Base-by-base conservation (phyloP, 78 protist genomes). In the Dictyostelium capitatum region DNA sequence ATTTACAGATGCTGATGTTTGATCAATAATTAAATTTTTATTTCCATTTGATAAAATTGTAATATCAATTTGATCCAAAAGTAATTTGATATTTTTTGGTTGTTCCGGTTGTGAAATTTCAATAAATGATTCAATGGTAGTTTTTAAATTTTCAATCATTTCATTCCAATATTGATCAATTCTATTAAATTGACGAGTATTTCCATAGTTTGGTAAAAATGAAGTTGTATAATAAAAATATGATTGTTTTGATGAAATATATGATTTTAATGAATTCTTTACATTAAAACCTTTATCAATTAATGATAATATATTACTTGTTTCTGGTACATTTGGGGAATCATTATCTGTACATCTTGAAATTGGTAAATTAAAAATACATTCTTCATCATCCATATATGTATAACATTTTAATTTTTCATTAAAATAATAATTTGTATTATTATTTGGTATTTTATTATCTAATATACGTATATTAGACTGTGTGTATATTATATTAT, bases 281-380 rank as follows among this genome's bases (percentile, higher is more conserved):
- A 73, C 10, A 11, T 32, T 73, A 0, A 30, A 11, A 43, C 79
- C 79, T 73, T 46, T 73, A 15, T 73, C 56, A 2, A 73, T 46
- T n/a, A 73, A 73, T 46, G 17, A 46, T 46, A 20, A 30, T 43
- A 46, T 46, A 0, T n/a, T 47, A 6, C 46, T 20, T 11, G 12
- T 30, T 19, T 73, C 56, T 3, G 79, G 46, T 17, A 73, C 0
- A 23, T 46, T 73, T 19, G 79, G 79, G 0, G 79, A 73, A n/a
- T 73, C 79, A 46, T 73, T 73, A 46, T 73, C 79, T 14, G 50
- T 30, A 73, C 79, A 73, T 73, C 79, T 73, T 73, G 79, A 46
- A n/a, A 73, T 73, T 73, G 79, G 79, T 47, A 46, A 37, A 46
- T 17, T 20, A 73, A 73, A 14, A 43, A n/a, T 46, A 73, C 79